Conservation (phyloP, 495 filamentous ascomycete genomes). For the Neurospora tetraspora region DNA sequence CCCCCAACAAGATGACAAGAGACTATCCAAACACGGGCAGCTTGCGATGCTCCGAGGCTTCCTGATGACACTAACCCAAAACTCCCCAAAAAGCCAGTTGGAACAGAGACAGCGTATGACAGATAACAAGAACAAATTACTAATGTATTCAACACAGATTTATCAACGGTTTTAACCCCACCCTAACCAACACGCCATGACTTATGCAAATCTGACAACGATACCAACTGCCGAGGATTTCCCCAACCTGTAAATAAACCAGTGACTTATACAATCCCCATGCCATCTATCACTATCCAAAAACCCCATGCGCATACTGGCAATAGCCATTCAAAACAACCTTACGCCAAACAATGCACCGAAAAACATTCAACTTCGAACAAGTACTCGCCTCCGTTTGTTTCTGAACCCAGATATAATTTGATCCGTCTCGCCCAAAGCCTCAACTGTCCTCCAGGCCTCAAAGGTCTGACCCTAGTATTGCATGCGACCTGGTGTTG, state of each 20-base stretch:
- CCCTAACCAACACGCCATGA: not conserved
- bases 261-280: not conserved
- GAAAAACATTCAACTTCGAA: not conserved
- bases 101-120: not conserved
- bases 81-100: not conserved
- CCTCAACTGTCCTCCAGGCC: not conserved
- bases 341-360: not conserved
- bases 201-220: not conserved
- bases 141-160: not conserved
- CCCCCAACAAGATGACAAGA: not conserved
- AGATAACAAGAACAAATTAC: not conserved
- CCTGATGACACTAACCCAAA: not conserved
- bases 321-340: not conserved
- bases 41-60: not conserved
- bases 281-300: not conserved
- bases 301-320: not conserved
- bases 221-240: not conserved
- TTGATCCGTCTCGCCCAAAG: not conserved
- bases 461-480: constrained; percentile 34
- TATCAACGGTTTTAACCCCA: not conserved
- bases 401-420: not conserved
- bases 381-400: not conserved
- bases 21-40: not conserved
- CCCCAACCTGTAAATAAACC: not conserved
- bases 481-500: constrained; percentile 22